Evolutionary conservation across 305 asterid species (phyloP), one percentile per base, ranked within the genome.

Genomic region (Solanum hybrid): DNA sequence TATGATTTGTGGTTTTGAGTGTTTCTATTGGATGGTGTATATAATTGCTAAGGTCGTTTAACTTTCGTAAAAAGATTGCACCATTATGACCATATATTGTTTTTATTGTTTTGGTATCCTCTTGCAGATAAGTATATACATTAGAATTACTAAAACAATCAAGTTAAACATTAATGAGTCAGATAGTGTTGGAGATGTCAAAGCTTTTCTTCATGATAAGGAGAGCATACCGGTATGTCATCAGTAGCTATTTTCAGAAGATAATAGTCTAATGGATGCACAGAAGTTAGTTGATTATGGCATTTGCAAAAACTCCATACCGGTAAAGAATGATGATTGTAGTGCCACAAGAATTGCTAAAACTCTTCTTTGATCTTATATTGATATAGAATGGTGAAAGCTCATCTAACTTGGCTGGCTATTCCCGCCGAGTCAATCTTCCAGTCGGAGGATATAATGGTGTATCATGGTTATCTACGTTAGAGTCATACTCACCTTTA

Each of bases 141-240:
- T 51, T 0, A 51, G 65, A 51, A 51, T 51, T 26, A 29, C 24
- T 3, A 91, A 86, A 89, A 90, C 78, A 4, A 31, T 92, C 86
- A 73, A 31, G 20, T 17, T 90, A n/a, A 86, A 75, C 4, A 72
- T 86, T n/a, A 91, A 89, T 0, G 82, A 65, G 38, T 88, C 91
- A 1, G 89, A 73, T 17, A 92, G 86, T 17, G 31, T 90, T 83
- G 38, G 88, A 73, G 75, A 78, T 37, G 31, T 92, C 9, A 88
- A 89, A 86, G 79, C 22, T 6, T 39, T 88, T 72, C 26, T 92
- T 78, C 27, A 33, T 20, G 88, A 88, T 22, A 89, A 91, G 84
- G 93, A 91, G 79, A 87, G 61, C 20, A 68, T 89, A 88, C 61
- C 79, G 2, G 83, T 89, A 87, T 31, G 73, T 13, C 81, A 75